These are phyloP conservation scores for Ceratocystis harringtonii DNA, from an alignment of 2,329 filamentous ascomycete species.

Conservation along the genomic window DNA sequence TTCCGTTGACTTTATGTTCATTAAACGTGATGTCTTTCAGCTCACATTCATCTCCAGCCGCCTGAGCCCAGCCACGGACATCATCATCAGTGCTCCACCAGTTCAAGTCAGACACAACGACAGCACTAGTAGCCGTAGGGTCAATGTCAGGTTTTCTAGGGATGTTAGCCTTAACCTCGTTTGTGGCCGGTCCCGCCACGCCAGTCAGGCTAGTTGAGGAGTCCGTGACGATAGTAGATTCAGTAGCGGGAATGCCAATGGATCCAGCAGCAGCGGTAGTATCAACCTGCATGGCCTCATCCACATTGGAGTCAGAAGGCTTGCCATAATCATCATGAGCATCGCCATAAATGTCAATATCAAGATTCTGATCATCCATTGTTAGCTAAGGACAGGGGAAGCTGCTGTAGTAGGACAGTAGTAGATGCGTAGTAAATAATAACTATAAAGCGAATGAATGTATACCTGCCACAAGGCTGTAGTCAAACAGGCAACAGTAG, in stretches of 20 bases:
- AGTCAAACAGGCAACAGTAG: neutral
- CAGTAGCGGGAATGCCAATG: neutral
- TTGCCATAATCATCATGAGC: constrained; percentile 27
- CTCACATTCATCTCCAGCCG: constrained; percentile 68
- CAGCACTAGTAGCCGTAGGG: constrained; percentile 45
- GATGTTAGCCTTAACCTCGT: constrained; percentile 28
- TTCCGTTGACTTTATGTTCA: constrained; percentile 97
- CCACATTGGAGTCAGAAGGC: constrained; percentile 15
- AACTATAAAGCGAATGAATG: neutral
- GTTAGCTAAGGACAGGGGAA: constrained; percentile 5
- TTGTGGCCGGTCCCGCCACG: constrained; percentile 21
- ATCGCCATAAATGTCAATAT: constrained; percentile 59
- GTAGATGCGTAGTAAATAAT: neutral
- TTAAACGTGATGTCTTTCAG: constrained; percentile 90
- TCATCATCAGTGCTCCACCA: constrained; percentile 99
- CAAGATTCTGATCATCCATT: constrained; percentile 58
- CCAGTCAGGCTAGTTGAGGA: constrained; percentile 23
- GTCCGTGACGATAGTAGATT: constrained; percentile 20
- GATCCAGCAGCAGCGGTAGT: neutral
- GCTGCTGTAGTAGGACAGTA: too few species aligned
- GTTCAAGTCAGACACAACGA: constrained; percentile 77
- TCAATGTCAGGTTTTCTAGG: constrained; percentile 27
- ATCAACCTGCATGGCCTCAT: constrained; percentile 12
- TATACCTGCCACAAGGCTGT: neutral
- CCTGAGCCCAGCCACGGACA: constrained; percentile 69